Percentiles rank a stretch among this genome's conserved stretches.
phyloP scores from a whole-genome alignment of 768 basidiomycete genomes.

The Russula griseocarnosa region DNA sequence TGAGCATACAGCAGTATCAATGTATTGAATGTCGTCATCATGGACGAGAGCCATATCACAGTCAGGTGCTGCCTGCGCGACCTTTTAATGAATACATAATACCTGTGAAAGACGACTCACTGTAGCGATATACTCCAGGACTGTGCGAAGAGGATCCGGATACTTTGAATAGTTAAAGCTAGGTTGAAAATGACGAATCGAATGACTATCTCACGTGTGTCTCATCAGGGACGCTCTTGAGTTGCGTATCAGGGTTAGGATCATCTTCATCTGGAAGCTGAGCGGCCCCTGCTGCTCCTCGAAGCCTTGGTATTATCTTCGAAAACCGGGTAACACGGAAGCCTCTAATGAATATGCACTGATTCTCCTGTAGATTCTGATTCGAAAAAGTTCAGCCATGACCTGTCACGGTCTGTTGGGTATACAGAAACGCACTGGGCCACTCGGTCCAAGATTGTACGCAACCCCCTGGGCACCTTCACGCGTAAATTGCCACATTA shows the following conservation, averaged over 20 bases:
- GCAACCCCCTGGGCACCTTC: not conserved
- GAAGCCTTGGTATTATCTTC: not conserved
- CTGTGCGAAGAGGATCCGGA: constrained; percentile 5
- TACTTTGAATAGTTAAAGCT: not conserved
- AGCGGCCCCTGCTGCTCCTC: not conserved
- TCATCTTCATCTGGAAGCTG: not conserved
- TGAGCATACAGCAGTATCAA: not conserved
- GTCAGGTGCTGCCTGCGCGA: not conserved
- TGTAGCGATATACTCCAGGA: not conserved
- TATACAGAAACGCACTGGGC: not conserved
- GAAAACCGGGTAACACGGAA: not conserved
- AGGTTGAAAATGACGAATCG: too few species aligned
- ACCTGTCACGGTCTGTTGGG: too few species aligned
- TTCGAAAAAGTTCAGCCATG: not conserved
- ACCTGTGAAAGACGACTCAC: not conserved
- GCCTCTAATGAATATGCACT: constrained; percentile 4
- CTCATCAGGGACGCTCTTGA: not conserved
- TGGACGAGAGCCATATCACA: constrained; percentile 3
- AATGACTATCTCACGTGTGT: not conserved
- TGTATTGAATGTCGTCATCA: not conserved
- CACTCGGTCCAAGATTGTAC: not conserved
- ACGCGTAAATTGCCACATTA: not conserved
- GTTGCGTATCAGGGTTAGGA: not conserved
- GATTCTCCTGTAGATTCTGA: not conserved
- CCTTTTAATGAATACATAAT: not conserved